These are phyloP conservation scores for Linum usitatissimum DNA, from an alignment of 345 rosid species.

Conservation along the genomic window DNA sequence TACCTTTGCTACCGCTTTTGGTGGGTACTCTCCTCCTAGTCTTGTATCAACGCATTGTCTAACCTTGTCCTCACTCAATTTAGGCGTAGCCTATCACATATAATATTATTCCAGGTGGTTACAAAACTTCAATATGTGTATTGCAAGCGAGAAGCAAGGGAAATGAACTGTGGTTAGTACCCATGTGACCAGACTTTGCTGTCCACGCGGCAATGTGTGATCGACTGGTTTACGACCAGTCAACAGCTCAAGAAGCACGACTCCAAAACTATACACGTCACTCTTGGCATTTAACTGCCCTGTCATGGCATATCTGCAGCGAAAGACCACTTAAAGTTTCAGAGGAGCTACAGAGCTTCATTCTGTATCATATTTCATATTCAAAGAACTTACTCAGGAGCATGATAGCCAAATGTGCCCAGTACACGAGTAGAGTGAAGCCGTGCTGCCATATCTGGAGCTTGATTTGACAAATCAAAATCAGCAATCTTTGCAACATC, in stretches of 20 bases:
- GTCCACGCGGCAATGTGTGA: constrained; percentile 31
- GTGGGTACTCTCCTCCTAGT: constrained; percentile 76
- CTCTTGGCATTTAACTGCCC: constrained; percentile 30
- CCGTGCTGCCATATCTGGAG: constrained; percentile 84
- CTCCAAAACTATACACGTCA: constrained; percentile 34
- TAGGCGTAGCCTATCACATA: constrained; percentile 67
- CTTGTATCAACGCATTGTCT: constrained; percentile 90
- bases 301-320: constrained; percentile 30
- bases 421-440: constrained; percentile 92
- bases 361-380: not conserved
- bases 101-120: not conserved
- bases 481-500: constrained; percentile 87
- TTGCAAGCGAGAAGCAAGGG: not conserved
- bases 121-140: no score
- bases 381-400: constrained; percentile 70
- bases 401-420: constrained; percentile 96
- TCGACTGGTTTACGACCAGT: constrained; percentile 34
- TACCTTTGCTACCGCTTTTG: constrained; percentile 97
- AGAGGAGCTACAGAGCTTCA: not conserved
- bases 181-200: constrained; percentile 34
- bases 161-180: constrained; percentile 4
- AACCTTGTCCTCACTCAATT: constrained; percentile 87
- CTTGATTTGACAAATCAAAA: constrained; percentile 88
- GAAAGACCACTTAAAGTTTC: not conserved
- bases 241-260: constrained; percentile 28